Percentiles rank a stretch among this genome's conserved stretches.
Conservation (phyloP, 2,329 filamentous ascomycete species). For the Alternaria ventricosa region DNA sequence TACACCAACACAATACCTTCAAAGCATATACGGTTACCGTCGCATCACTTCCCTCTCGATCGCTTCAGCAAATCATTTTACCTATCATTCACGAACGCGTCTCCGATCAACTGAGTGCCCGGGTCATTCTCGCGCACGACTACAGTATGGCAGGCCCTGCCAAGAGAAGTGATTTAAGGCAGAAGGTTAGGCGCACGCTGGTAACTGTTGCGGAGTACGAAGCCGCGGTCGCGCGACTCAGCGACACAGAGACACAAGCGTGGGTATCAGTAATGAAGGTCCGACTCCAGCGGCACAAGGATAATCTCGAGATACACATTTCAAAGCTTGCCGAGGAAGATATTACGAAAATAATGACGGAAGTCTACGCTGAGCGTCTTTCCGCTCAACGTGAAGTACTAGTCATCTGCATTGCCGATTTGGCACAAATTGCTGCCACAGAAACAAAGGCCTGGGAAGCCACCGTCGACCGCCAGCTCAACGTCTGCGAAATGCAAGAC, state of each 20-base stretch:
- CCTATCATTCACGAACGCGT: not conserved
- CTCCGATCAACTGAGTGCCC: not conserved
- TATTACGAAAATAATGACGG: rapidly evolving
- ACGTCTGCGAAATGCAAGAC: no score
- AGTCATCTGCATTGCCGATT: not conserved
- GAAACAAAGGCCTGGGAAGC: not conserved
- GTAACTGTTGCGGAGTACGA: not conserved
- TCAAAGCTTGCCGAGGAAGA: not conserved
- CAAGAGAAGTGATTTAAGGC: not conserved
- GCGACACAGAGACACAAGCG: not conserved
- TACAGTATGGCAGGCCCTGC: not conserved
- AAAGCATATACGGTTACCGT: no score
- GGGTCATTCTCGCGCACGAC: not conserved
- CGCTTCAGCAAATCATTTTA: not conserved
- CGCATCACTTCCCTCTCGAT: not conserved
- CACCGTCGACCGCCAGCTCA: not conserved
- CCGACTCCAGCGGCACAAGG: not conserved
- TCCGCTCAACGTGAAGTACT: no score
- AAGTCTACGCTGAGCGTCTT: rapidly evolving
- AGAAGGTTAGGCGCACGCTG: rapidly evolving
- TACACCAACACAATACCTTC: not conserved
- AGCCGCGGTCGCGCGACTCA: not conserved
- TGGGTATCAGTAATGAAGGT: not conserved
- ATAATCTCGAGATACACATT: not conserved
- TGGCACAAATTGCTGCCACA: not conserved